A percentile compares a stretch with the other conserved stretches of the same genome.
Evolutionary conservation across 2,329 filamentous ascomycete genomes (phyloP).

Genomic region (Pseudocercospora pini-densiflorae): DNA sequence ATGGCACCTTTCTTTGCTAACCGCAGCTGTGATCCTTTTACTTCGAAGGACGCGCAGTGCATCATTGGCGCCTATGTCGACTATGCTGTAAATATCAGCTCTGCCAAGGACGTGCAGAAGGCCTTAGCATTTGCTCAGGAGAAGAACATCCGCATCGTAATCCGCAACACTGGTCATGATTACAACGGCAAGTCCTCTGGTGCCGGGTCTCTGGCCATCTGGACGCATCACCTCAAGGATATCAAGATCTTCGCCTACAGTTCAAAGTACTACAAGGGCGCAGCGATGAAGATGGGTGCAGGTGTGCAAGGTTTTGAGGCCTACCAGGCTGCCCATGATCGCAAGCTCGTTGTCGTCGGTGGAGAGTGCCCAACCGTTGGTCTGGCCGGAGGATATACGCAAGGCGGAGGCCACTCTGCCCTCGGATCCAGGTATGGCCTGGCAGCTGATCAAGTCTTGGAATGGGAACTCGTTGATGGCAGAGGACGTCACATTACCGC

Average conservation of each 20-base stretch:
- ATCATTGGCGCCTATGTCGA: conserved; percentile 50
- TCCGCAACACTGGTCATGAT: conserved; percentile 49
- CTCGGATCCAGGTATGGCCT: conserved; percentile 62
- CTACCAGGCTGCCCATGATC: conserved; percentile 50
- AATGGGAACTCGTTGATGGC: conserved; percentile 53
- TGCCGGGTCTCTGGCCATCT: conserved; percentile 61
- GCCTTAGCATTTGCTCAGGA: conserved; percentile 25
- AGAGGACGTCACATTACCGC: conserved; percentile 55
- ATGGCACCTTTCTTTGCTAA: conserved; percentile 48
- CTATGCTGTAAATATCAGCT: conserved; percentile 35
- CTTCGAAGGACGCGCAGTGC: conserved; percentile 42
- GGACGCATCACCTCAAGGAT: conserved; percentile 61
- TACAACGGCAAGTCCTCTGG: conserved; percentile 64
- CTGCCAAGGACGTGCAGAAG: conserved; percentile 17
- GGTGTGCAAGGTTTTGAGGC: conserved; percentile 58
- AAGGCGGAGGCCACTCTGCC: conserved; percentile 64
- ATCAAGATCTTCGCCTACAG: conserved; percentile 51
- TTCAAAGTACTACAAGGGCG: conserved; percentile 50
- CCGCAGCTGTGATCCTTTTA: conserved; percentile 50
- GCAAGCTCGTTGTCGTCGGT: conserved; percentile 57
- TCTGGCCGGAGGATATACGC: conserved; percentile 62
- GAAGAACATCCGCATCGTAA: conserved; percentile 57
- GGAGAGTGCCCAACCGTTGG: conserved; percentile 61
- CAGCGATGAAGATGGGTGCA: conserved; percentile 58
- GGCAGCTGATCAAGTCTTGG: conserved; percentile 62